Percentiles rank a stretch among this genome's conserved stretches.
These are phyloP conservation scores for Cronartium ribicola DNA, from an alignment of 1,284 basidiomycete genomes.

Conservation along the genomic window DNA sequence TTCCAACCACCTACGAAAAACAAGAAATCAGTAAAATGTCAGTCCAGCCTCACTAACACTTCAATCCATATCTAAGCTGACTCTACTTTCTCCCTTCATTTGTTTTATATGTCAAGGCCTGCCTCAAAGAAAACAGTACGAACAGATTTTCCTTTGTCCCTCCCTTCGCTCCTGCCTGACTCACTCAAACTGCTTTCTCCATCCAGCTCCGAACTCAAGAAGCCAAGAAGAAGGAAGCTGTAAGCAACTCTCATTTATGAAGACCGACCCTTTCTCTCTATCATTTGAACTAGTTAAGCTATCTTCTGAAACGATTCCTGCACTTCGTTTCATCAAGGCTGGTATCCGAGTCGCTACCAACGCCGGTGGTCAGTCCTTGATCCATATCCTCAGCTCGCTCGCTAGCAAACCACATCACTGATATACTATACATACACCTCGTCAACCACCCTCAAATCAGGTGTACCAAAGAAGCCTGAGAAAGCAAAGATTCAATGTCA, in stretches of 20 bases:
- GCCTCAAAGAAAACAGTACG: slow-evolving; percentile 40
- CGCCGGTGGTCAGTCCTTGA: slow-evolving; percentile 22
- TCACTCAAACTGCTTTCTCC: background rate
- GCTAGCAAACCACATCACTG: background rate
- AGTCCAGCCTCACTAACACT: too few relatives aligned
- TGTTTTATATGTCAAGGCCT: too few relatives aligned
- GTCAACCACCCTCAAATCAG: background rate
- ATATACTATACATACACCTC: background rate
- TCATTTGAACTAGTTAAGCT: background rate
- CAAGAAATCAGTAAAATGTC: too few relatives aligned
- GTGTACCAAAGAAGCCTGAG: slow-evolving; percentile 37
- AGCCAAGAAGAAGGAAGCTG: slow-evolving; percentile 33
- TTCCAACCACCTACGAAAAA: too few relatives aligned
- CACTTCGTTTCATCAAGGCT: slow-evolving; percentile 21
- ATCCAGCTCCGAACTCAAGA: slow-evolving; percentile 37
- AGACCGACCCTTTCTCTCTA: background rate
- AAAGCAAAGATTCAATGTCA: slow-evolving; percentile 39
- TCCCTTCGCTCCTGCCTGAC: background rate
- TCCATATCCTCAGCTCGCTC: background rate
- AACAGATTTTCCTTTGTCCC: too few relatives aligned
- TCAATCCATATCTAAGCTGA: too few relatives aligned
- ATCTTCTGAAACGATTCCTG: too few relatives aligned
- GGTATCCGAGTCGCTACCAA: slow-evolving; percentile 30
- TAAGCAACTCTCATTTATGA: background rate
- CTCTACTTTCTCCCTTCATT: too few relatives aligned